phyloP scores from a whole-genome alignment of 129 eudicot genomes.

The Chrysanthemum makinoi region DNA sequence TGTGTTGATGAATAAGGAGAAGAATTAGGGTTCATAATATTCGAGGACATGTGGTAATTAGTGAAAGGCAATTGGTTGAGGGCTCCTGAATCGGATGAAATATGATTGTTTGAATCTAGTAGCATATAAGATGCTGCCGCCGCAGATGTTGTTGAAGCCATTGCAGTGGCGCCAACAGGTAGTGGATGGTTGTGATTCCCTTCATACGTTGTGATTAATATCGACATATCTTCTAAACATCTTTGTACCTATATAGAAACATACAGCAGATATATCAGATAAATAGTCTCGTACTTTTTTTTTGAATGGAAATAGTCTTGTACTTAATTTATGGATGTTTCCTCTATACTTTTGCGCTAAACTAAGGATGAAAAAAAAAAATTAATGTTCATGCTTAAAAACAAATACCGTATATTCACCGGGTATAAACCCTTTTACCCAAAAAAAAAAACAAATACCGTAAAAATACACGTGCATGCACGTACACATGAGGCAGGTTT shows the following conservation, averaged over 20 bases:
- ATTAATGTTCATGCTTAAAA: neutral
- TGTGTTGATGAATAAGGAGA: conserved; percentile 41
- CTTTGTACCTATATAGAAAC: conserved; percentile 63
- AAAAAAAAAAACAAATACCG: too few species aligned
- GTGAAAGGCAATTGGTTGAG: conserved; percentile 32
- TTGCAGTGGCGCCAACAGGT: conserved; percentile 87
- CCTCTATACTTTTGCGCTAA: neutral
- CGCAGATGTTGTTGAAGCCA: conserved; percentile 85
- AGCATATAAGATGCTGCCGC: conserved; percentile 52
- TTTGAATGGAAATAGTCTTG: neutral
- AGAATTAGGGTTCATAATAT: conserved; percentile 29
- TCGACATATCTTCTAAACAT: conserved; percentile 89
- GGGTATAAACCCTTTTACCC: too few species aligned
- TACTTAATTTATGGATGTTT: neutral
- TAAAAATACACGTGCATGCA: neutral
- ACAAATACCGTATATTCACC: too few species aligned
- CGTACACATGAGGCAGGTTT: neutral
- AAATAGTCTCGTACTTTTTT: neutral
- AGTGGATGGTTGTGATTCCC: conserved; percentile 92
- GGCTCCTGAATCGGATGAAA: conserved; percentile 30
- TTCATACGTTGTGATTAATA: conserved; percentile 85
- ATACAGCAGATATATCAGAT: neutral
- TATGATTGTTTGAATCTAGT: conserved; percentile 48
- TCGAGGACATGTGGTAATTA: conserved; percentile 32
- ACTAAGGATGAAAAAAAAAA: neutral